Evolutionary conservation across 441 rosid genomes (phyloP), one percentile per base, ranked within the genome.

Genomic region (Capsella rubella): DNA sequence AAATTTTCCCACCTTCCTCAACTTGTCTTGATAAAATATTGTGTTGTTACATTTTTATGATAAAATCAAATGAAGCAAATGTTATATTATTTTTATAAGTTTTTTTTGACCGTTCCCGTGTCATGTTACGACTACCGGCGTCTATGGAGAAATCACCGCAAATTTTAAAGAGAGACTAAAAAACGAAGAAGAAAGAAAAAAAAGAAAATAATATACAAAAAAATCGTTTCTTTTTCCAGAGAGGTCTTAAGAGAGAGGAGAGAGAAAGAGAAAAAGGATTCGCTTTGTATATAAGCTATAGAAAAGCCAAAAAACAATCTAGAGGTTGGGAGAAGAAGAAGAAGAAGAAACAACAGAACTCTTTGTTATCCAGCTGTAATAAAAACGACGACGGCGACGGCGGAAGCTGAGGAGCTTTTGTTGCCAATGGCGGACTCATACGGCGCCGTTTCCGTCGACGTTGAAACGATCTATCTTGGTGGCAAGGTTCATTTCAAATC

Each of bases 401-500:
- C 76, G 73, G 77, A 77, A 58, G 32, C 80, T 34, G 73, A 52
- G 56, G 18, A 72, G 69, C 80, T 77, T 59, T 35, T 52, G 31
- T 52, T 71, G 64, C 61, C 73, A 65, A 89, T 91, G 90, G 87
- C 73, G 29, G 90, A 84, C 55, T 88, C 91, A 10, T 84, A 87
- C 64, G 90, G 73, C 83, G 84, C 90, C 25, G 86, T 92, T 29
- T 81, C 88, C 59, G 84, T 92, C 52, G 89, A 87, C 74, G 82
- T 87, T 78, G 91, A 78, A 72, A 65, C 79, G 74, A 81, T 78
- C 55, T 84, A 87, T 69, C 84, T 90, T 7, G 92, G 90, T 55
- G 97, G 92, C 73, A 92, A 88, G 96, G 95, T 91, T 25, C 12
- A 2, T 2, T 45, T 35, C 12, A 4, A 35, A 21, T 49, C 45